Base-by-base conservation (phyloP, 768 basidiomycete species). In the Pulveroboletus sp. region DNA sequence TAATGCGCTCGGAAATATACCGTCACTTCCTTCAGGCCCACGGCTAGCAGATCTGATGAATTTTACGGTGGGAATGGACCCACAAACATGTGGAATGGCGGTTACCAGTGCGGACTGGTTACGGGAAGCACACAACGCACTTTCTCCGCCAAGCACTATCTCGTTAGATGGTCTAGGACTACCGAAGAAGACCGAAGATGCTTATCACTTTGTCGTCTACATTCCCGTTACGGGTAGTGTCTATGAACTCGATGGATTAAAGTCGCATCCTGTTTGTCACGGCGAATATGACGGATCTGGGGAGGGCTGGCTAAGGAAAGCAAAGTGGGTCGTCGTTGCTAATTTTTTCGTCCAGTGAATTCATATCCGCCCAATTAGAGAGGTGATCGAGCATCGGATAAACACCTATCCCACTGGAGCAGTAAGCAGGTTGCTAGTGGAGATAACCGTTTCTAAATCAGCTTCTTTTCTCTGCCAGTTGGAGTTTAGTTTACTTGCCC, bases 141-240 rank as follows among this genome's bases (percentile, higher is more conserved):
- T 98, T 57, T 92, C 94, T 10, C 90, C 93, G 33, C 92, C 93
- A 13, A 86, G 80, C 50, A 82, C 90, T 1, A 89, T 96, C 57
- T 90, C 90, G 6, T 72, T 95, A 46, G 89, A 93, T 60, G 91
- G 93, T 17, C 76, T 92, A 21, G 84, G 81, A 21, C 73, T 87
- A 18, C 80, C 79, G 26, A 86, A 74, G 57, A 82, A 72, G 58
- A 69, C 71, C 5, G 83, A 84, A 62, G 96, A 98, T 60, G 94
- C 94, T 11, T 99, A 95, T 68, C 95, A 99, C 61, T 99, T 98
- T 62, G 84, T 98, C 37, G 86, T 95, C 10, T 99, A 97, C 66
- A 72, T 95, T 42, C 95, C 95, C 5, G 71, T 83, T 38, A 77
- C 84, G 68, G 95, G 89, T 17, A 76, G 78, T 21, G 70, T 99